Percentiles rank a stretch among this genome's conserved stretches.
phyloP scores from a whole-genome alignment of 495 filamentous ascomycete genomes.

The Endocarpon pusillum region DNA sequence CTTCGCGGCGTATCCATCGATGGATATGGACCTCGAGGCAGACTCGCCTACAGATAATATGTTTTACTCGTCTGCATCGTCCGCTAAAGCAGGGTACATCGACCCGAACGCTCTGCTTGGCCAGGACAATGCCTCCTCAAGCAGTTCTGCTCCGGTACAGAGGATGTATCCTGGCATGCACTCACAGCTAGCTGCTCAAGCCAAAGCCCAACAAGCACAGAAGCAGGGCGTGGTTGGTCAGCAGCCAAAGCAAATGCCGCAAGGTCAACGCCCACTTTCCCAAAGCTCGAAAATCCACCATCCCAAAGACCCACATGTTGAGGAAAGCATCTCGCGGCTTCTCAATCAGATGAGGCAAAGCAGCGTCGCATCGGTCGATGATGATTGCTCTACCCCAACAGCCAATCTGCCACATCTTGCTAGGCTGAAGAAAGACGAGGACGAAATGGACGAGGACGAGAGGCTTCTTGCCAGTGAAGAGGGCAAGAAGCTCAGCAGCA shows the following conservation, averaged over 20 bases:
- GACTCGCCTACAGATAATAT: conserved; percentile 23
- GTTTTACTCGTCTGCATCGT: conserved; percentile 33
- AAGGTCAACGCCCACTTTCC: conserved; percentile 9
- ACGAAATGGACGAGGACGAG: conserved; percentile 98
- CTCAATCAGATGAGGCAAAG: conserved; percentile 68
- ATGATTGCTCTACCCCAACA: conserved; percentile 27
- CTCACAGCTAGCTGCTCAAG: conserved; percentile 72
- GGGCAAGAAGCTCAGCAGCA: conserved; percentile 90
- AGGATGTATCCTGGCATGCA: conserved; percentile 83
- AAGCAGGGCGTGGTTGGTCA: conserved; percentile 46
- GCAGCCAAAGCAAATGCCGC: conserved; percentile 30
- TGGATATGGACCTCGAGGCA: conserved; percentile 29
- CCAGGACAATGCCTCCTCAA: conserved; percentile 29
- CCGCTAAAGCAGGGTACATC: conserved; percentile 34
- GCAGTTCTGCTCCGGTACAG: conserved; percentile 39
- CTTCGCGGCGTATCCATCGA: conserved; percentile 40
- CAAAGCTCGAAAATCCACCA: conserved; percentile 28
- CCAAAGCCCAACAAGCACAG: conserved; percentile 48
- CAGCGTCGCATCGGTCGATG: conserved; percentile 34
- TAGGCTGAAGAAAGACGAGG: conserved; percentile 72
- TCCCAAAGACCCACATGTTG: conserved; percentile 47
- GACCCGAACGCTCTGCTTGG: conserved; percentile 54
- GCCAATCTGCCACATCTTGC: conserved; percentile 29
- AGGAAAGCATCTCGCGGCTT: conserved; percentile 73
- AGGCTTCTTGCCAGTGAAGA: conserved; percentile 82